Conservation (phyloP, 1,284 basidiomycete species). For the Leucoagaricus sp. region DNA sequence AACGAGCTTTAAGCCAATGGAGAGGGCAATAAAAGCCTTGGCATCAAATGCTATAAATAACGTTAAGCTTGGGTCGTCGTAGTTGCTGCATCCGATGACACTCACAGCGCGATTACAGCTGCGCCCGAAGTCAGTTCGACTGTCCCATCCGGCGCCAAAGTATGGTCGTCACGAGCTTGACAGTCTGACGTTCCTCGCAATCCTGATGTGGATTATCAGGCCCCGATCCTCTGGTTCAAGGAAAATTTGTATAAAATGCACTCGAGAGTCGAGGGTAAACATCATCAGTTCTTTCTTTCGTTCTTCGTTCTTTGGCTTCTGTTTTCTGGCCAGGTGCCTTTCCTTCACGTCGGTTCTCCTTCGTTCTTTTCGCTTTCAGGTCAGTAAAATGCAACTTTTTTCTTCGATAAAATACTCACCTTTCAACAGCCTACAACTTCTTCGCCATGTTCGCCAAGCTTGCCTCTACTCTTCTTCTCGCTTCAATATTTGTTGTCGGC, state of each 20-base stretch:
- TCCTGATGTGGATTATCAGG: not conserved
- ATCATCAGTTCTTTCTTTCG: not conserved
- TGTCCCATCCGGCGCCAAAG: not conserved
- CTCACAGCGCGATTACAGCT: not conserved
- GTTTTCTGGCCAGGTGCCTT: slow-evolving; percentile 6
- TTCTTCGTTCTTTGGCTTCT: not conserved
- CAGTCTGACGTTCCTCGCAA: not conserved
- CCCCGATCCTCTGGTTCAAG: not conserved
- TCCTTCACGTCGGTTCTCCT: not conserved
- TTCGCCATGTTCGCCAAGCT: slow-evolving; percentile 10
- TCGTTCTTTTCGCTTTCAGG: slow-evolving; percentile 4
- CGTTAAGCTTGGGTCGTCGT: not conserved
- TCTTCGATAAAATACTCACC: not conserved
- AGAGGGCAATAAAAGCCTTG: not conserved
- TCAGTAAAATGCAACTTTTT: not conserved
- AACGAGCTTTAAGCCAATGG: not conserved
- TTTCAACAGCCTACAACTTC: not conserved
- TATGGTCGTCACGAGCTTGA: not conserved
- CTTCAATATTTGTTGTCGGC: not conserved
- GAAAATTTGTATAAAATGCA: not conserved
- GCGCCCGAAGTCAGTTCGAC: not conserved
- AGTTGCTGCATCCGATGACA: not conserved
- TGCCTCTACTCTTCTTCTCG: slow-evolving; percentile 6
- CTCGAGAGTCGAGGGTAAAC: no score
- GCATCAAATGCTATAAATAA: not conserved